Conservation (phyloP, 2,329 filamentous ascomycete genomes). For the Fusarium solani-melongenae region DNA sequence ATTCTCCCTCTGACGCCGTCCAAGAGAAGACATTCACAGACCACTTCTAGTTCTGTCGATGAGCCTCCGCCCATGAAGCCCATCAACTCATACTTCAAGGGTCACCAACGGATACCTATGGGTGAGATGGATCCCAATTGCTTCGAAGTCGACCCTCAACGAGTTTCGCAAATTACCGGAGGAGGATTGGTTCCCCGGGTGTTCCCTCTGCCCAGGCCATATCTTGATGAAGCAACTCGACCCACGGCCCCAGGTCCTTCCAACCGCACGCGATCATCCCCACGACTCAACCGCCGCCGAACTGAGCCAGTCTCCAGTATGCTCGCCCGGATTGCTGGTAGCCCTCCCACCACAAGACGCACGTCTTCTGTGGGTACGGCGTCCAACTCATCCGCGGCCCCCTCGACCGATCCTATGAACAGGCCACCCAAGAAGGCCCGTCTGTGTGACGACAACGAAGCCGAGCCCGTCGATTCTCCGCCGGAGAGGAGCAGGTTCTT, state of each 20-base stretch:
- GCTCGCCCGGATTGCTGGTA: slow-evolving; percentile 46
- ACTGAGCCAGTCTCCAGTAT: slow-evolving; percentile 64
- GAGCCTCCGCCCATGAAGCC: slow-evolving; percentile 57
- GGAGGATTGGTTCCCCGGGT: slow-evolving; percentile 65
- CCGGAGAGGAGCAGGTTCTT: slow-evolving; percentile 67
- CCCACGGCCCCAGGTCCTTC: slow-evolving; percentile 22
- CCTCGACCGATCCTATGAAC: slow-evolving; percentile 37
- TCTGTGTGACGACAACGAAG: slow-evolving; percentile 62
- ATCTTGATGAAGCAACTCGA: slow-evolving; percentile 55
- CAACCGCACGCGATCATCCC: slow-evolving; percentile 46
- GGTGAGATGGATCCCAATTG: slow-evolving; percentile 73
- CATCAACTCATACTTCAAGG: slow-evolving; percentile 66
- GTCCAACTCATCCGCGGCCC: slow-evolving; percentile 13
- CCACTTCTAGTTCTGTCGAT: slow-evolving; percentile 33
- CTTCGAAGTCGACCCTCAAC: slow-evolving; percentile 63
- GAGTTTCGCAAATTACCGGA: slow-evolving; percentile 60
- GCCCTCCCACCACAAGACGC: slow-evolving; percentile 27
- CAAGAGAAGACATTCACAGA: slow-evolving; percentile 56
- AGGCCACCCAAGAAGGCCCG: slow-evolving; percentile 68
- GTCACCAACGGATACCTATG: slow-evolving; percentile 63
- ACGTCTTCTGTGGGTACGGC: slow-evolving; percentile 21
- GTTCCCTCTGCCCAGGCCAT: slow-evolving; percentile 69
- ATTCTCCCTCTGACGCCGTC: slow-evolving; percentile 54
- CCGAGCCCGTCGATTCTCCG: slow-evolving; percentile 46
- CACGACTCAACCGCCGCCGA: slow-evolving; percentile 59